A percentile compares a stretch with the other conserved stretches of the same genome.
Conservation (phyloP, 345 rosid species). For the Moricandia moricandioides region DNA sequence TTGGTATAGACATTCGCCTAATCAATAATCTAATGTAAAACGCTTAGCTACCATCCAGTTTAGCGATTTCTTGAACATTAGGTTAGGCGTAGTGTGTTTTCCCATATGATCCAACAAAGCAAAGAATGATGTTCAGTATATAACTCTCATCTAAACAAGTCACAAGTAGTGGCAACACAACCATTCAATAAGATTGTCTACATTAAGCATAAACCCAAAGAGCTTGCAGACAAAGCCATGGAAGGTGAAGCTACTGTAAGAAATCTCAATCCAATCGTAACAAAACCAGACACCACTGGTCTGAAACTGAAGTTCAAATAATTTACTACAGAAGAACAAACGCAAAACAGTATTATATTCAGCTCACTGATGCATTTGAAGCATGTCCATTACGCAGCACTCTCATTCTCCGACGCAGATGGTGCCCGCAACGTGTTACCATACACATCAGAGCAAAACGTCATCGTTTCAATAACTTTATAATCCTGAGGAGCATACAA, state of each 20-base stretch:
- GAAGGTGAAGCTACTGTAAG: background rate
- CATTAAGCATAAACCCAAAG: background rate
- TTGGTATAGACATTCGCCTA: background rate
- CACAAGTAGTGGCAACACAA: background rate
- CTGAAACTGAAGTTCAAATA: background rate
- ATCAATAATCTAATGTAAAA: background rate
- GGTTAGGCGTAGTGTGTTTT: background rate
- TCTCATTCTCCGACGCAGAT: slow-evolving; percentile 25
- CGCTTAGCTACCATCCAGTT: background rate
- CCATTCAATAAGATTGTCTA: background rate
- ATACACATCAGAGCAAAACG: slow-evolving; percentile 69
- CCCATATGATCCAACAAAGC: background rate
- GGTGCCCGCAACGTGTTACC: slow-evolving; percentile 79
- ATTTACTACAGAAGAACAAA: background rate
- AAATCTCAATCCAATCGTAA: background rate
- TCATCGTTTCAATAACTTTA: slow-evolving; percentile 72
- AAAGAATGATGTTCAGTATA: background rate
- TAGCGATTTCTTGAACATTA: background rate
- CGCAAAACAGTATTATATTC: background rate
- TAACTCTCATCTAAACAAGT: background rate
- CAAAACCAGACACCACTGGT: slow-evolving; percentile 21
- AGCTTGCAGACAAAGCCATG: slow-evolving; percentile 2
- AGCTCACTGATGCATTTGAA: slow-evolving; percentile 22
- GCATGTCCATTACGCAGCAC: slow-evolving; percentile 16
- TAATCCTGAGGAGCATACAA: slow-evolving; percentile 75